Percentiles rank a stretch among this genome's conserved stretches.
Conservation (phyloP, 2,329 filamentous ascomycete genomes). For the Aspergillus sp. region DNA sequence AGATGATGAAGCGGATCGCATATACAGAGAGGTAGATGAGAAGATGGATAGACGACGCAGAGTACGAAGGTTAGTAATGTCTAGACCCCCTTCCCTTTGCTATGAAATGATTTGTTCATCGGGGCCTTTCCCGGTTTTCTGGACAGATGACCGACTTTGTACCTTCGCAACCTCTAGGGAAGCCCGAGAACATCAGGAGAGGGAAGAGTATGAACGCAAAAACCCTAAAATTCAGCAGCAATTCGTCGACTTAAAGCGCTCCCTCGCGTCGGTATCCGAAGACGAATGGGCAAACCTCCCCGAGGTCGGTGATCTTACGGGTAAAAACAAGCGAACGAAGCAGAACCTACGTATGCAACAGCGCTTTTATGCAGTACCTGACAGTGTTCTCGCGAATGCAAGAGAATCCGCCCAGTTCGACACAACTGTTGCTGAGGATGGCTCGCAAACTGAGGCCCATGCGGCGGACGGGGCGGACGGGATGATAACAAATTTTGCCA, state of each 20-base stretch:
- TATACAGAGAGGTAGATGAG: slow-evolving; percentile 94
- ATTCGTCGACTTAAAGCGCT: slow-evolving; percentile 93
- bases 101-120: slow-evolving; percentile 64
- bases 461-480: slow-evolving; percentile 63
- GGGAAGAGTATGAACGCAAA: slow-evolving; percentile 91
- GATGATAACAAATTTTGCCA: slow-evolving; percentile 96
- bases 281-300: slow-evolving; percentile 96
- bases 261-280: slow-evolving; percentile 81
- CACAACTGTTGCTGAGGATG: slow-evolving; percentile 84
- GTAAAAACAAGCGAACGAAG: slow-evolving; percentile 83
- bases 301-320: slow-evolving; percentile 94
- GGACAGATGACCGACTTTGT: slow-evolving; percentile 76
- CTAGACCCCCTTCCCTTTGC: slow-evolving; percentile 20
- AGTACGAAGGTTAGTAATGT: slow-evolving; percentile 73
- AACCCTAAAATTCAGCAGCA: slow-evolving; percentile 98
- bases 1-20: slow-evolving; percentile 94
- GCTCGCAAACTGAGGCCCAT: slow-evolving; percentile 50
- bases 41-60: slow-evolving; percentile 91
- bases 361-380: slow-evolving; percentile 92
- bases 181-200: slow-evolving; percentile 86
- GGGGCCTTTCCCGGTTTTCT: slow-evolving; percentile 56
- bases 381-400: slow-evolving; percentile 88
- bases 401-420: slow-evolving; percentile 78
- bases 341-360: slow-evolving; percentile 69
- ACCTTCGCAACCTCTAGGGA: slow-evolving; percentile 70